Evolutionary conservation across 169 alveolate genomes (phyloP).

Genomic region (Plasmodium vivax): DNA sequence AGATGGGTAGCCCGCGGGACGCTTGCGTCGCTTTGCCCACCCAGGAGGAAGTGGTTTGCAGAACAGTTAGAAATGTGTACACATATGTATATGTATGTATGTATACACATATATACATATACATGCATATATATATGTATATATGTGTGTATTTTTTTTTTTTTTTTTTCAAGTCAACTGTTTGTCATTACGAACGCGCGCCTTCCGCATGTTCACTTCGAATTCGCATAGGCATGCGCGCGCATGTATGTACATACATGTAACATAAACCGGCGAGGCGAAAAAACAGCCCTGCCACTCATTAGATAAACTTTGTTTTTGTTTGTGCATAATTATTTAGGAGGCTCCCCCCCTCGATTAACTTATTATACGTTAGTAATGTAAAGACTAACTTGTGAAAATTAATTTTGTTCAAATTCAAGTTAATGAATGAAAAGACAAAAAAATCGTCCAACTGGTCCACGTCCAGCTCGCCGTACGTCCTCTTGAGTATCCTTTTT

Average conservation of each 20-base stretch:
- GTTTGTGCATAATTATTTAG: constrained; percentile 14
- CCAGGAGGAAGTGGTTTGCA: neutral
- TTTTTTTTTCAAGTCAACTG: constrained; percentile 19
- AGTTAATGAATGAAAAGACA: constrained; percentile 67
- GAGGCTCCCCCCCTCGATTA: constrained; percentile 1
- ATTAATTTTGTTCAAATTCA: constrained; percentile 59
- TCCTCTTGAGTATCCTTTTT: constrained; percentile 41
- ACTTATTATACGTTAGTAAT: constrained; percentile 32
- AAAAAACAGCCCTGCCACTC: constrained; percentile 10
- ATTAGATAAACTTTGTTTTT: constrained; percentile 69
- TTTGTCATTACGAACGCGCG: neutral
- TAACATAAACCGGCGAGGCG: neutral
- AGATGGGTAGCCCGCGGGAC: neutral
- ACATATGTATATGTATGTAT: neutral
- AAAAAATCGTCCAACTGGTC: constrained; percentile 29
- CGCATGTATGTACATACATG: neutral
- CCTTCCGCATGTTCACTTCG: neutral
- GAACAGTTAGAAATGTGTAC: neutral
- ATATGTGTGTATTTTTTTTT: neutral
- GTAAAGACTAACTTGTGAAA: constrained; percentile 69
- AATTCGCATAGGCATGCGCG: neutral
- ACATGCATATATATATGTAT: neutral
- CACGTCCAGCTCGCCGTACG: constrained; percentile 7
- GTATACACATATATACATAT: too few relatives aligned
- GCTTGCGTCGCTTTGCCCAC: neutral